Conservation (phyloP, 441 rosid genomes). For the Bocquillonia castaneifolia region DNA sequence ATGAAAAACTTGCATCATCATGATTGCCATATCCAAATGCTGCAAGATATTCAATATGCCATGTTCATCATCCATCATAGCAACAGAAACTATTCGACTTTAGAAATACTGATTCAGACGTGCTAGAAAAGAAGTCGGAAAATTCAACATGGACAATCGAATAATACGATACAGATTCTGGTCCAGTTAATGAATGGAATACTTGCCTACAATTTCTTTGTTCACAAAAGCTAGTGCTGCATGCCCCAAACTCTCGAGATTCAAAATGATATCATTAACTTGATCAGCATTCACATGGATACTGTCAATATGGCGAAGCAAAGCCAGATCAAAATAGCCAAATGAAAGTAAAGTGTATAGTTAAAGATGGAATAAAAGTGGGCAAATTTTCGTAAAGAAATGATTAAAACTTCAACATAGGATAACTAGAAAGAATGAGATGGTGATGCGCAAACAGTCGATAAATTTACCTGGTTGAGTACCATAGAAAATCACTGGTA, state of each 20-base stretch:
- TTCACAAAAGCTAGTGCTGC: slow-evolving; percentile 60
- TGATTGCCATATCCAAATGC: slow-evolving; percentile 59
- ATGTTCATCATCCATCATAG: slow-evolving; percentile 3
- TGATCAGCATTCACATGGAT: slow-evolving; percentile 27
- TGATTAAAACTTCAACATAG: neutral
- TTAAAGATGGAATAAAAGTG: neutral
- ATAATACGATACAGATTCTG: neutral
- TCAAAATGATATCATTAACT: slow-evolving; percentile 28
- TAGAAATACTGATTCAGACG: neutral
- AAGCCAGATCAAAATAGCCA: neutral
- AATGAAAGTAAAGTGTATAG: neutral
- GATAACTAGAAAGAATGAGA: too few species aligned
- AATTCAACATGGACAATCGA: neutral
- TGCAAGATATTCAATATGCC: slow-evolving; percentile 21
- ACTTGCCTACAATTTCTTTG: slow-evolving; percentile 41
- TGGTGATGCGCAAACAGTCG: neutral
- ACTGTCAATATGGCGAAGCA: slow-evolving; percentile 30
- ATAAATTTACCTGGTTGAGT: slow-evolving; percentile 46
- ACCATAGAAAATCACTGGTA: slow-evolving; percentile 58
- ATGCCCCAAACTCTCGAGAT: slow-evolving; percentile 54
- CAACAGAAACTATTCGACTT: neutral
- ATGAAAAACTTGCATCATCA: slow-evolving; percentile 39
- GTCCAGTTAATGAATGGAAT: slow-evolving; percentile 1
- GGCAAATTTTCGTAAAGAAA: neutral
- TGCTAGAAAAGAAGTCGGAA: neutral